Evolutionary conservation across 768 basidiomycete species (phyloP), one percentile per base, ranked within the genome.

Genomic region (Tremella yokohamensis): DNA sequence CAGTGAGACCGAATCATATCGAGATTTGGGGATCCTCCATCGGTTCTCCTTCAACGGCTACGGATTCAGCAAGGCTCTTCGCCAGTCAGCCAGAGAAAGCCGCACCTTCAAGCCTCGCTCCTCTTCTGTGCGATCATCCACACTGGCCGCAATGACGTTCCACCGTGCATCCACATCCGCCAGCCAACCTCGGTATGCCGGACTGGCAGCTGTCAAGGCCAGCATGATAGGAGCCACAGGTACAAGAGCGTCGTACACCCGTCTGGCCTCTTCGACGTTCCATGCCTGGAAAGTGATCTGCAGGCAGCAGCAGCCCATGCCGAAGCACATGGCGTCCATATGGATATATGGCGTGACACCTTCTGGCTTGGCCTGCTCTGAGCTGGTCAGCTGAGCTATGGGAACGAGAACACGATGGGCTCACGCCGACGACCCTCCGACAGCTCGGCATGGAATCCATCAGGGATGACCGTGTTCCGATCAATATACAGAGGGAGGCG

Each of bases 311-410:
- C 94, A 98, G 6, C 96, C 96, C 96, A 98, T 99, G 48, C 96
- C 96, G 76, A 99, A 99, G 25, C 93, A 94, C 96, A 98, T 98
- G 8, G 96, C 93, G 76, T 99, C 96, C 81, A 98, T 83, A 75
- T 98, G 98, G 62, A 99, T 89, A 76, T 98, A 93, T 74, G 54
- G 56, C 57, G 20, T 60, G 38, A 58, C 60, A 53, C 57, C 52
- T 44, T 52, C 40, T 26, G 55, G 54, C 22, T 45, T 62, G 53
- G 64, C 56, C 19, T 66, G 57, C 16, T 49, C 61, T 66, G 51
- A 34, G 13, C 16, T 34, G 26, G 9, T 38, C 25, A 29, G 15
- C 15, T 51, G 9, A 51, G 19, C 24, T 18, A 51, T 16, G 24
- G 16, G 49, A 18, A 40, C 3, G 11, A 52, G 29, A 9, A 8